phyloP scores from a whole-genome alignment of 139 green algal species.

The Parachlorella kessleri region DNA sequence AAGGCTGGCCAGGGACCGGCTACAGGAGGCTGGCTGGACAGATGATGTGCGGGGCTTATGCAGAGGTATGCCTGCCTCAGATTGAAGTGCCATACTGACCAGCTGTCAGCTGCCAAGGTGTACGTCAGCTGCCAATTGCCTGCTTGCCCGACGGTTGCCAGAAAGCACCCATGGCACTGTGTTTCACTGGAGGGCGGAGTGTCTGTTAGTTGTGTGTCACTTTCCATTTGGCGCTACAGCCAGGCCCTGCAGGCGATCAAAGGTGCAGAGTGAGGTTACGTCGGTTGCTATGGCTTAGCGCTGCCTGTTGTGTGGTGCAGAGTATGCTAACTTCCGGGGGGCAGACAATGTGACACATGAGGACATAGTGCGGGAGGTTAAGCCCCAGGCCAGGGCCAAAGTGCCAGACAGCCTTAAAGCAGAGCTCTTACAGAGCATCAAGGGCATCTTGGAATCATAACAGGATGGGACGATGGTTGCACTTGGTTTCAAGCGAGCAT shows the following conservation, averaged over 20 bases:
- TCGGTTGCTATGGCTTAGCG: no score
- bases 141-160: not conserved
- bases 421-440: conserved; percentile 23
- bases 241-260: not conserved
- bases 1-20: conserved; percentile 13
- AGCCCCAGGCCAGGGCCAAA: conserved; percentile 1
- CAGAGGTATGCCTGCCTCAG: conserved; percentile 3
- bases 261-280: not conserved
- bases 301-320: not conserved
- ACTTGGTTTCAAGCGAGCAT: no score
- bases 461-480: no score
- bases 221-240: not conserved
- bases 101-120: not conserved
- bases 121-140: not conserved
- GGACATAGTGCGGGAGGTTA: conserved; percentile 24
- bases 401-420: conserved; percentile 33
- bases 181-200: not conserved
- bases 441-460: conserved; percentile 11
- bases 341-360: conserved; percentile 22
- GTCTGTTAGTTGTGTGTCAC: not conserved
- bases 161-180: not conserved
- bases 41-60: conserved; percentile 28
- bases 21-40: conserved; percentile 36
- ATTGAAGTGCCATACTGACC: not conserved
- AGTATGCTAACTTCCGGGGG: conserved; percentile 14